phyloP scores from a whole-genome alignment of 768 basidiomycete species.

The Rhodotorula paludigena region DNA sequence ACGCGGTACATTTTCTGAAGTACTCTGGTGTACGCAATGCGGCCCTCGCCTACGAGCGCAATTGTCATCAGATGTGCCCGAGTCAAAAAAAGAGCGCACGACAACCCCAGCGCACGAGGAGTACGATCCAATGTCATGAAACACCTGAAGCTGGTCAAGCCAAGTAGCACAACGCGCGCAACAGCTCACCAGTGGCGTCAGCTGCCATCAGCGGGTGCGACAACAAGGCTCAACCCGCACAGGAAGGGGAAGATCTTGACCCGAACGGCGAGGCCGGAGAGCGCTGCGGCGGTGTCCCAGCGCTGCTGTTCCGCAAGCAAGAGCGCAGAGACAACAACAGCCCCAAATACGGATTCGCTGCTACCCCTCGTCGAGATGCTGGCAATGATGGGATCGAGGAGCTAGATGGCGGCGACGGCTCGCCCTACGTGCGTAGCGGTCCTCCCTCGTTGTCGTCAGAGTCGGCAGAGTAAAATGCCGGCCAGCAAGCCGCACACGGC shows the following conservation, averaged over 20 bases:
- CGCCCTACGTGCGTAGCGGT: slow-evolving; percentile 29
- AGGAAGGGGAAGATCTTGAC: slow-evolving; percentile 98
- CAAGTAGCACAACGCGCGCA: no score
- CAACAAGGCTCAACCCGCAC: slow-evolving; percentile 74
- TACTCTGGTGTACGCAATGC: no score
- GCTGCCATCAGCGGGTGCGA: no score
- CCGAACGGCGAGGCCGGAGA: slow-evolving; percentile 77
- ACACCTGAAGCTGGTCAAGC: no score
- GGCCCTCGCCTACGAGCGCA: no score
- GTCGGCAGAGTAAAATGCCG: slow-evolving; percentile 61
- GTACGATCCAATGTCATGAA: no score
- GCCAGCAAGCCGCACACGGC: slow-evolving; percentile 75
- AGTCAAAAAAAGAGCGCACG: no score
- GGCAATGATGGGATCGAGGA: slow-evolving; percentile 89
- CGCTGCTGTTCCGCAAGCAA: slow-evolving; percentile 51
- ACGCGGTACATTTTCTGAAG: no score
- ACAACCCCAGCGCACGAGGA: no score
- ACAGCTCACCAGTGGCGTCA: no score
- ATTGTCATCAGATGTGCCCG: no score
- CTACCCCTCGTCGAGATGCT: slow-evolving; percentile 96
- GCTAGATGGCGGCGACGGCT: slow-evolving; percentile 58
- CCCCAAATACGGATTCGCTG: slow-evolving; percentile 79
- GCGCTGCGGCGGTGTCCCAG: slow-evolving; percentile 60
- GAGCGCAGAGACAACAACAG: slow-evolving; percentile 69
- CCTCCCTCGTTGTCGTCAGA: slow-evolving; percentile 26